Conservation (phyloP, 176 grass and related monocot species). For the Chrysopogon serrulatus region DNA sequence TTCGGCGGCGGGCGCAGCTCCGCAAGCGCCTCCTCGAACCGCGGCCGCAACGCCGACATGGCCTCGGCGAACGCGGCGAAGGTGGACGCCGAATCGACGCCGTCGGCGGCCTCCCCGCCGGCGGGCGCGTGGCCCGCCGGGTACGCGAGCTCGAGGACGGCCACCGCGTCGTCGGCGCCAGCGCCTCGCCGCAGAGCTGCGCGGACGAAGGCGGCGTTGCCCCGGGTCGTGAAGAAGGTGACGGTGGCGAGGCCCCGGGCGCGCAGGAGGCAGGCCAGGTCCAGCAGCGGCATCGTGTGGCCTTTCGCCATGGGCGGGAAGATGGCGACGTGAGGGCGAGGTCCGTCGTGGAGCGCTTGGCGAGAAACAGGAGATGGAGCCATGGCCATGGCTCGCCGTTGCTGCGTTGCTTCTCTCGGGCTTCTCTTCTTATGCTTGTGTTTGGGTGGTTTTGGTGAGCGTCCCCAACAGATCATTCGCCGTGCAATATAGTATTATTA, state of each 20-base stretch:
- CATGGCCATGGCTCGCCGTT: neutral
- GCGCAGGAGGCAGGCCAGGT: conserved; percentile 33
- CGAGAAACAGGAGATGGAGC: neutral
- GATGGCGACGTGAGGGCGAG: neutral
- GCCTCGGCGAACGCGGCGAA: conserved; percentile 15
- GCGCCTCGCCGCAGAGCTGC: neutral
- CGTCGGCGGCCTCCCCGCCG: neutral
- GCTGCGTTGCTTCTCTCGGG: neutral
- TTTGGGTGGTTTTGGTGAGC: too few species aligned
- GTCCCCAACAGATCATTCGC: too few species aligned
- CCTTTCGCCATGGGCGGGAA: conserved; percentile 46
- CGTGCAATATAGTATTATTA: too few species aligned
- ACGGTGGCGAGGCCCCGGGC: conserved; percentile 3
- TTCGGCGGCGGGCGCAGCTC: neutral
- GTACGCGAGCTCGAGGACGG: neutral
- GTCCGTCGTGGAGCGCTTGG: neutral
- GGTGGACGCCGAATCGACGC: neutral
- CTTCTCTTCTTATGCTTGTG: neutral
- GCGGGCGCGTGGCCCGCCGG: neutral
- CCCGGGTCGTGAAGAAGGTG: conserved; percentile 29
- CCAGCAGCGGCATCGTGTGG: conserved; percentile 35
- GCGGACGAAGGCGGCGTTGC: conserved; percentile 18
- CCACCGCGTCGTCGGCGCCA: neutral
- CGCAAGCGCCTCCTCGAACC: conserved; percentile 19
- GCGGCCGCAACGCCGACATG: neutral